Evolutionary conservation across 2,329 filamentous ascomycete species (phyloP), one percentile per base, ranked within the genome.

Genomic region (Paraconiothyrium brasiliense): DNA sequence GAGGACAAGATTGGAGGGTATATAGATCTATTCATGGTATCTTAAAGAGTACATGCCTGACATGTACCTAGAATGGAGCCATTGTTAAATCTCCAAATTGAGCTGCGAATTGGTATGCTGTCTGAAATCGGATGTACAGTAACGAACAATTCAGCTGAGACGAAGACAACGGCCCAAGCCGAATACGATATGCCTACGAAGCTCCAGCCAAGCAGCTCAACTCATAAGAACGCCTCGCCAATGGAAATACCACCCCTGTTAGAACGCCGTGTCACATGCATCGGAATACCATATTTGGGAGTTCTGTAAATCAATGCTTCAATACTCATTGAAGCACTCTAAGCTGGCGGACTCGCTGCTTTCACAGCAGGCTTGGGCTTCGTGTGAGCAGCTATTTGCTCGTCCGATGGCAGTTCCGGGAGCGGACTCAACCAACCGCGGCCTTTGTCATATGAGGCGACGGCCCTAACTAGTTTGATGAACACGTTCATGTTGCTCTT

Each of bases 391-490:
- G 60, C 66, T 30, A 76, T 72, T 39, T 68, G 66, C 54, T 75
- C 71, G 9, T 76, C 70, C 1, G 70, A 67, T 4, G 75, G 75
- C 69, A 77, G 70, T 56, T 73, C 62, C 22, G 70, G 64, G 41
- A 76, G 57, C 2, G 75, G 75, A 11, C 68, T 73, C 6, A 78
- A 63, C 71, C 71, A 73, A 35, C 67, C 69, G 24, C 71, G 67
- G 22, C 61, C 57, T 50, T 70, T 74, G 51, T 78, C 73, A 46
- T 73, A 78, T 54, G 64, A 71, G 4, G 73, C 71, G 2, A 79
- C 74, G 1, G 70, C 69, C 68, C 80, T 82, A 63, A 83, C 81
- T 32, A 82, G 67, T n/a, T 68, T 69, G 55, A 83, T 83, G 63
- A 84, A 84, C 4, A 76, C 68, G 30, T 71, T 67, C 1, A 64